Conservation (phyloP, 768 basidiomycete species). For the Collybia sordida region DNA sequence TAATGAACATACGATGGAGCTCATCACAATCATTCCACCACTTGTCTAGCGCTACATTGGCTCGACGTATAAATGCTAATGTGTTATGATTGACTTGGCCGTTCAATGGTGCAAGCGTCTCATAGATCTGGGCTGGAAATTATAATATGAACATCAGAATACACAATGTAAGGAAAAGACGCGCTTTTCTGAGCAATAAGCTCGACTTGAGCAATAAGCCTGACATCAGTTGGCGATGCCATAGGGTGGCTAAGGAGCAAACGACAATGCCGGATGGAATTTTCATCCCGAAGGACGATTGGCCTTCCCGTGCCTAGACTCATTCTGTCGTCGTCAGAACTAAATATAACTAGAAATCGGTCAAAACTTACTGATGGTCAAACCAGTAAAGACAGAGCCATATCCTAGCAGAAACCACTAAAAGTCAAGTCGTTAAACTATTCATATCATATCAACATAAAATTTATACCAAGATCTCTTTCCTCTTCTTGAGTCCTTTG, state of each 20-base stretch:
- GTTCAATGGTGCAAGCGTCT: conserved; percentile 82
- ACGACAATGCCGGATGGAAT: conserved; percentile 82
- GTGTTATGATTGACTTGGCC: conserved; percentile 86
- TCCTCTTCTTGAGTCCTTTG: conserved; percentile 79
- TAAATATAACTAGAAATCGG: conserved; percentile 5
- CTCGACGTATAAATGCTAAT: conserved; percentile 82
- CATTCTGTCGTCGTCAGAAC: conserved; percentile 51
- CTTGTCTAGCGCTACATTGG: conserved; percentile 82
- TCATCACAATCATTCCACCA: conserved; percentile 92
- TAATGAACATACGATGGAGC: conserved; percentile 62
- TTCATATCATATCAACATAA: conserved; percentile 1
- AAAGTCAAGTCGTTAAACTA: conserved; percentile 4
- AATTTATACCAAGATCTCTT: conserved; percentile 69
- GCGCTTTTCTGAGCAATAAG: conserved; percentile 89
- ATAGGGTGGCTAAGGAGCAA: conserved; percentile 80
- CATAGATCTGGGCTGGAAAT: conserved; percentile 83
- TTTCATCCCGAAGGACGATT: conserved; percentile 86
- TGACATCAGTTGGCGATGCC: conserved; percentile 87
- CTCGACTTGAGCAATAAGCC: conserved; percentile 85
- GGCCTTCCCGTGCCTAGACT: conserved; percentile 91
- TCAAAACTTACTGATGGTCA: conserved; percentile 78
- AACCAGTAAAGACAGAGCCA: conserved; percentile 97
- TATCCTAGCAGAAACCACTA: conserved; percentile 89
- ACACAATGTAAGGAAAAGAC: conserved; percentile 16
- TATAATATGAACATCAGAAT: background rate